Conservation (phyloP, 164 flowering plant genomes). For the Cinnamomum micranthum region DNA sequence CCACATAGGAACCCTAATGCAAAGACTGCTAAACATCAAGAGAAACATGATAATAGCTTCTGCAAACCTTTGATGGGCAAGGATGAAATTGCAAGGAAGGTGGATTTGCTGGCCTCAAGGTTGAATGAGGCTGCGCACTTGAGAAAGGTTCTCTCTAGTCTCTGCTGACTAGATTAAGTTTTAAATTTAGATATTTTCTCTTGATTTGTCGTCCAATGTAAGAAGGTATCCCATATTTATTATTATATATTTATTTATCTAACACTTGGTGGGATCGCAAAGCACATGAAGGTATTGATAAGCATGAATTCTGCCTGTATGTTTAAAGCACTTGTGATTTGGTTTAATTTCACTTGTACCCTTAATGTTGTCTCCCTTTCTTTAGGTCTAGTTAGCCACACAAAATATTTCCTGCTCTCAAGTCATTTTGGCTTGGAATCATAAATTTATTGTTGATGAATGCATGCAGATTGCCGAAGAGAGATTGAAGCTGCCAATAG, state of each 20-base stretch:
- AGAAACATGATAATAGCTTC: constrained; percentile 45
- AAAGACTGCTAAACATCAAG: constrained; percentile 12
- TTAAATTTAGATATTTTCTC: not conserved
- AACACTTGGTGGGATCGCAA: too few species aligned
- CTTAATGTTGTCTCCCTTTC: not conserved
- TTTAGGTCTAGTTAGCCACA: not conserved
- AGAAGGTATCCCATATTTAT: too few species aligned
- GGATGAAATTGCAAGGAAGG: constrained; percentile 51
- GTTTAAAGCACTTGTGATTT: too few species aligned
- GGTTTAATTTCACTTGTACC: too few species aligned
- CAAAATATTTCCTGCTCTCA: not conserved
- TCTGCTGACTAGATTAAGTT: not conserved
- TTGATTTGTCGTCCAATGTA: too few species aligned
- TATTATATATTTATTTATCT: too few species aligned
- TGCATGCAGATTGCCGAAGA: constrained; percentile 53
- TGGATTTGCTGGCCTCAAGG: constrained; percentile 42
- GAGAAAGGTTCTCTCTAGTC: constrained; percentile 52
- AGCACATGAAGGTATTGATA: too few species aligned
- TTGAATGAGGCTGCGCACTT: constrained; percentile 31
- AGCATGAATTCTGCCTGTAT: too few species aligned
- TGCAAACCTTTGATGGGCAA: constrained; percentile 41
- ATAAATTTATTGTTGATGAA: not conserved
- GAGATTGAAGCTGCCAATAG: constrained; percentile 80
- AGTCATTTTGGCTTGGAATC: not conserved
- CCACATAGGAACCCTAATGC: constrained; percentile 10